Evolutionary conservation across 305 asterid species (phyloP), one percentile per base, ranked within the genome.

Genomic region (Fraxinus floribunda): DNA sequence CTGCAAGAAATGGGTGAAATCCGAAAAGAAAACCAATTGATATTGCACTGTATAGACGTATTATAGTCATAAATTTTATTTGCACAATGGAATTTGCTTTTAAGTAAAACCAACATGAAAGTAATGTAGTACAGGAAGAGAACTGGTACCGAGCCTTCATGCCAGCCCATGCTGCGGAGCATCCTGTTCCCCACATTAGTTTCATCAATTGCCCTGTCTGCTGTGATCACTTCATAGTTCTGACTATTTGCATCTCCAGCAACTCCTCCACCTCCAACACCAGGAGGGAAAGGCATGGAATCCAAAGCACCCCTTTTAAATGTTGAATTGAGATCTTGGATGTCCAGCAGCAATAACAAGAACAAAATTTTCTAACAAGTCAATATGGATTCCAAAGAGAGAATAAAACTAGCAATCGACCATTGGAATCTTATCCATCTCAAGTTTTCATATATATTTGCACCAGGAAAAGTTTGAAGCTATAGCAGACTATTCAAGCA

Each of bases 151-250:
- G 88, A 93, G 97, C 99, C 99, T 89, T 96, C 99, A 29, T 90
- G 95, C 99, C 98, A 96, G 84, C 99, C 99, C 99, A 96, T 96
- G 97, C 76, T 96, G 81, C 99, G 97, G 60, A 96, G 98, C 98
- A 96, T 96, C 83, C 98, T 93, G 82, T 96, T 96, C 81, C 99
- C 99, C 79, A 96, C 93, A 46, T 96, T 96, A 88, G 86, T 94
- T 91, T 96, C 99, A 83, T 94, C 99, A 60, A 96, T 90, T 66
- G 97, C 99, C 87, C 75, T 84, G 84, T 94, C 99, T 74, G 97
- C 95, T 68, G 97, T 91, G 83, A 93, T 97, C 83, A 97, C 95
- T 30, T 97, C 99, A 77, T 88, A 97, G 88, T 91, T 91, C 88
- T 96, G 94, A 88, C 73, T 81, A 85, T 84, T 85, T 49, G 90